These are phyloP conservation scores for Penicillium alfredii DNA, from an alignment of 495 filamentous ascomycete species.

Conservation along the genomic window DNA sequence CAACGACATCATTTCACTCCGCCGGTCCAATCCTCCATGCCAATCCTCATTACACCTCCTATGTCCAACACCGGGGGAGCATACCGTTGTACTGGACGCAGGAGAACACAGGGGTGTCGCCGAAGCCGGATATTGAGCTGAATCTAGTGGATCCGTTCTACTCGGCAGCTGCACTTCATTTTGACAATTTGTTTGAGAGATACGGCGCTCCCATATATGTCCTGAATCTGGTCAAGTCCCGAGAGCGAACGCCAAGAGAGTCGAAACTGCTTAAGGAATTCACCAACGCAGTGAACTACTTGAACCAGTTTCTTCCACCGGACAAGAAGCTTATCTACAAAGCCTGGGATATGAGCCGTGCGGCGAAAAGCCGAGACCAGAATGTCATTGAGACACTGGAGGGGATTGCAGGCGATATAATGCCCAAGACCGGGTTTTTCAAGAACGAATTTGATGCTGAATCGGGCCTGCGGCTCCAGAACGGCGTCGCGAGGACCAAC, in stretches of 20 bases:
- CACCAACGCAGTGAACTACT: slow-evolving; percentile 79
- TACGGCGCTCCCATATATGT: slow-evolving; percentile 90
- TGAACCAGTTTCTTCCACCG: slow-evolving; percentile 87
- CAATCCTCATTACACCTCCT: slow-evolving; percentile 90
- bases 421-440: slow-evolving; percentile 86
- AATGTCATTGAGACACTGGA: slow-evolving; percentile 93
- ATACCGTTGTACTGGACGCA: slow-evolving; percentile 98
- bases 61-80: slow-evolving; percentile 93
- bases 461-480: slow-evolving; percentile 66
- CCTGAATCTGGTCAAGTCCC: slow-evolving; percentile 87
- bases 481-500: slow-evolving; percentile 90
- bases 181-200: slow-evolving; percentile 89
- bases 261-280: slow-evolving; percentile 87
- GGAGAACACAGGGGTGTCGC: slow-evolving; percentile 89
- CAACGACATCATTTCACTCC: slow-evolving; percentile 92
- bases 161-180: slow-evolving; percentile 90
- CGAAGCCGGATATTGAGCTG: slow-evolving; percentile 91
- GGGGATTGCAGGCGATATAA: slow-evolving; percentile 76
- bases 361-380: slow-evolving; percentile 89
- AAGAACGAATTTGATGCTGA: slow-evolving; percentile 72
- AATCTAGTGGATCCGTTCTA: slow-evolving; percentile 96
- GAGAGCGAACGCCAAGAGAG: slow-evolving; percentile 86
- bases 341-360: slow-evolving; percentile 97
- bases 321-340: slow-evolving; percentile 85
- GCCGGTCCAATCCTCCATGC: slow-evolving; percentile 79